Percentiles rank a stretch among this genome's conserved stretches.
phyloP scores from a whole-genome alignment of 805 yeast genomes.

The Candida takata region DNA sequence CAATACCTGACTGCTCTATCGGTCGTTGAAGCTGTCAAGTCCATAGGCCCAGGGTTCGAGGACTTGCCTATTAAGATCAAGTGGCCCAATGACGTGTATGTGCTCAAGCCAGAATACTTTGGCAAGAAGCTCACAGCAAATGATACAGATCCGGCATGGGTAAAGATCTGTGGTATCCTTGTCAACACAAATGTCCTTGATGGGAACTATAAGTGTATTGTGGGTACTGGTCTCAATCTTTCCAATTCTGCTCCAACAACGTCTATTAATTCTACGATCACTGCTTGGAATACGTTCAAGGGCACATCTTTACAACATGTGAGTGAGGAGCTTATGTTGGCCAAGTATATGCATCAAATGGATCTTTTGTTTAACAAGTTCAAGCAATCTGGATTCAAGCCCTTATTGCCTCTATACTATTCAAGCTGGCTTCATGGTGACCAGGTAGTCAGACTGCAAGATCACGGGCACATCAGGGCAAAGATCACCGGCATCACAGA shows the following conservation, averaged over 20 bases:
- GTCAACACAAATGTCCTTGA: slow-evolving; percentile 70
- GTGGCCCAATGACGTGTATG: slow-evolving; percentile 96
- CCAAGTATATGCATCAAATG: slow-evolving; percentile 58
- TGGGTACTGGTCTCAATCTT: slow-evolving; percentile 86
- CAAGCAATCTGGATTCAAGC: slow-evolving; percentile 54
- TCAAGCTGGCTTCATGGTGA: slow-evolving; percentile 77
- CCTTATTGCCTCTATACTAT: slow-evolving; percentile 68
- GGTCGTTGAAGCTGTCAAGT: slow-evolving; percentile 64
- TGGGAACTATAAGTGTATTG: slow-evolving; percentile 55
- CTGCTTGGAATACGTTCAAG: slow-evolving; percentile 49
- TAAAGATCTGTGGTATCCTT: slow-evolving; percentile 77
- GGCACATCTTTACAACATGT: slow-evolving; percentile 22
- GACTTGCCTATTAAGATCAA: slow-evolving; percentile 76
- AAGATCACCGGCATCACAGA: slow-evolving; percentile 71
- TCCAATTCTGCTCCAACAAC: slow-evolving; percentile 88
- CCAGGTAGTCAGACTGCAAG: slow-evolving; percentile 65
- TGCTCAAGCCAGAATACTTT: slow-evolving; percentile 56
- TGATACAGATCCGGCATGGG: slow-evolving; percentile 54
- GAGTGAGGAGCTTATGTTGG: slow-evolving; percentile 47
- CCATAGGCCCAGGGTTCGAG: slow-evolving; percentile 56
- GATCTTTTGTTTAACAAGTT: slow-evolving; percentile 57
- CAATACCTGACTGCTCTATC: slow-evolving; percentile 86
- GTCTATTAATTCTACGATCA: slow-evolving; percentile 68
- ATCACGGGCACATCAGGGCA: slow-evolving; percentile 47
- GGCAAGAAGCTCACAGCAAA: slow-evolving; percentile 25